Evolutionary conservation across 176 grass and related monocot genomes (phyloP).

Genomic region (Musa troglodytarum): DNA sequence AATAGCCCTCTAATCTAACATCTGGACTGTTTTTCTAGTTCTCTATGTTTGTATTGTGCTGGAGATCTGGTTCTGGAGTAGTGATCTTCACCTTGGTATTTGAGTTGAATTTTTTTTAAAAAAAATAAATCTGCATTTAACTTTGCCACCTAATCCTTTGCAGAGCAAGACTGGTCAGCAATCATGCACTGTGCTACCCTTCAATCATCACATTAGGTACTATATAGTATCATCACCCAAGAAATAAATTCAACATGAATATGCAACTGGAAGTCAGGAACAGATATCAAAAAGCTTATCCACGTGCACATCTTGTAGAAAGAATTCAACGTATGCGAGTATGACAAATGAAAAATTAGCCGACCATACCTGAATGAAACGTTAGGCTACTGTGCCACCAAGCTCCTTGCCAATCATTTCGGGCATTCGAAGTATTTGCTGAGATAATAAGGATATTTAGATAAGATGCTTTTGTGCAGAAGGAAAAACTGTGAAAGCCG

Average conservation of each 20-base stretch:
- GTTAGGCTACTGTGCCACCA: conserved; percentile 89
- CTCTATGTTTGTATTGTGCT: too few relatives aligned
- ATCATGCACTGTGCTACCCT: background rate
- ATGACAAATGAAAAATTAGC: background rate
- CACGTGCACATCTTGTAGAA: background rate
- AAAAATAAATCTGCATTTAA: too few relatives aligned
- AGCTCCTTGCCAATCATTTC: conserved; percentile 91
- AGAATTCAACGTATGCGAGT: background rate
- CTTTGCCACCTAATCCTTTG: background rate
- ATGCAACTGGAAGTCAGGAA: background rate
- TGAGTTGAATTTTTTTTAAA: too few relatives aligned
- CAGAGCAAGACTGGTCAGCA: background rate
- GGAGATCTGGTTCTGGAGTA: too few relatives aligned
- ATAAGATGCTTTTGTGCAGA: conserved; percentile 14
- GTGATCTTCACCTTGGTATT: too few relatives aligned
- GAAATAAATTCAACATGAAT: background rate
- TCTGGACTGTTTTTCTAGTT: too few relatives aligned
- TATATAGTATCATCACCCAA: background rate
- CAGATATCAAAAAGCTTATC: background rate
- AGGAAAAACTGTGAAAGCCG: background rate
- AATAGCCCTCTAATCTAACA: too few relatives aligned
- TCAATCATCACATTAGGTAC: background rate
- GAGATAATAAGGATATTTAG: background rate
- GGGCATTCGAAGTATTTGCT: conserved; percentile 85
- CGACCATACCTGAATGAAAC: conserved; percentile 51